A percentile compares a stretch with the other conserved stretches of the same genome.
Evolutionary conservation across 2,329 filamentous ascomycete genomes (phyloP).

Genomic region (Pestalotiopsis sp.): DNA sequence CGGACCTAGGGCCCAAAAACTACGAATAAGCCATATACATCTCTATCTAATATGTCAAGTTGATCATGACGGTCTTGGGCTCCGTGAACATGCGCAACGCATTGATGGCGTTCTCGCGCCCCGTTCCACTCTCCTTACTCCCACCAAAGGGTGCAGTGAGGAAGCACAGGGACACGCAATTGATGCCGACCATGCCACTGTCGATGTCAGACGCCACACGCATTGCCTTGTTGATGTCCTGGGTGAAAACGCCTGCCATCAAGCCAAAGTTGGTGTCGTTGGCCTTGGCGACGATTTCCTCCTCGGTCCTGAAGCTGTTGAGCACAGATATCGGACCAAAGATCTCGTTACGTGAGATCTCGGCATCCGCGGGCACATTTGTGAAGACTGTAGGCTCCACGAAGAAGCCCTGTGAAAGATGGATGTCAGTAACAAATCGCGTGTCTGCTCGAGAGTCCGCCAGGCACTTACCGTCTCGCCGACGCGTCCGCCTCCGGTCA

Average conservation of each 20-base stretch:
- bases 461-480: slow-evolving; percentile 21
- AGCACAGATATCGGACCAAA: slow-evolving; percentile 59
- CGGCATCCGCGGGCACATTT: slow-evolving; percentile 38
- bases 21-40: not conserved
- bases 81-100: slow-evolving; percentile 48
- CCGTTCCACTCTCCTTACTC: slow-evolving; percentile 48
- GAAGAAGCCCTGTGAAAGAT: slow-evolving; percentile 35
- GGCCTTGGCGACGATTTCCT: slow-evolving; percentile 53
- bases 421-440: not conserved
- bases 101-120: slow-evolving; percentile 48
- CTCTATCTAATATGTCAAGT: slow-evolving; percentile 19
- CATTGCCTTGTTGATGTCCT: slow-evolving; percentile 63
- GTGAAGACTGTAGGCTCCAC: slow-evolving; percentile 48
- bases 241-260: slow-evolving; percentile 55
- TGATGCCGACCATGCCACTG: slow-evolving; percentile 71
- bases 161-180: slow-evolving; percentile 42
- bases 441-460: not conserved
- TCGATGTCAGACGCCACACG: slow-evolving; percentile 56
- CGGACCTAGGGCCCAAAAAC: not conserved
- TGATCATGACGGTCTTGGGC: slow-evolving; percentile 50
- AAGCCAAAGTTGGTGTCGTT: slow-evolving; percentile 52
- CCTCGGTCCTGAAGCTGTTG: slow-evolving; percentile 55
- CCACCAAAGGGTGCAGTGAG: slow-evolving; percentile 48
- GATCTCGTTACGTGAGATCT: slow-evolving; percentile 54
- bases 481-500: not conserved